A percentile compares a stretch with the other conserved stretches of the same genome.
These are phyloP conservation scores for Zizania latifolia DNA, from an alignment of 176 grass and related monocot genomes.

Conservation along the genomic window DNA sequence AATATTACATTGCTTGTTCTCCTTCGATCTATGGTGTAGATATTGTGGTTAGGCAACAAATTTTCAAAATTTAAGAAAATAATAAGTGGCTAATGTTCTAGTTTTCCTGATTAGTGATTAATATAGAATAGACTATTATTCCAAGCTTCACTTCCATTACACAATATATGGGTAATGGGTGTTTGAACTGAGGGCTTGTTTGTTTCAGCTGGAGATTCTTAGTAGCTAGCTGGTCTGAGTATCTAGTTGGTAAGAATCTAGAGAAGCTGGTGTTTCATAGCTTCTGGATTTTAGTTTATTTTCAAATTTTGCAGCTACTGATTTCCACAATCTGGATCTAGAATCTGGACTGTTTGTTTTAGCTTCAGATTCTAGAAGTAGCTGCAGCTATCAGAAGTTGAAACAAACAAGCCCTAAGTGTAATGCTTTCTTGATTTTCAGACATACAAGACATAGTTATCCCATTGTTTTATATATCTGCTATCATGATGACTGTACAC, in stretches of 20 bases:
- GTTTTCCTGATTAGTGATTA: not conserved
- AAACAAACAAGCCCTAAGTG: too few relatives aligned
- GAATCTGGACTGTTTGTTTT: too few relatives aligned
- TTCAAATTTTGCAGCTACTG: too few relatives aligned
- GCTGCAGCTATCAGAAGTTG: too few relatives aligned
- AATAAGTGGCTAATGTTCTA: not conserved
- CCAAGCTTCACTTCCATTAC: not conserved
- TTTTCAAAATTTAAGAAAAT: not conserved
- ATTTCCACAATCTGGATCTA: too few relatives aligned
- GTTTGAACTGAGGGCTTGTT: too few relatives aligned
- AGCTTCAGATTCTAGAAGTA: too few relatives aligned
- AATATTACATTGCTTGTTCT: conserved; percentile 25
- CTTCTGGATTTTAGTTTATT: too few relatives aligned
- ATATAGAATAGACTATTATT: not conserved
- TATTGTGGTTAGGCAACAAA: not conserved
- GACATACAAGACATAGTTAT: not conserved
- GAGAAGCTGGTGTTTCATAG: too few relatives aligned
- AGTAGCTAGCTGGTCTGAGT: too few relatives aligned
- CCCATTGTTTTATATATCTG: not conserved
- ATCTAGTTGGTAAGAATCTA: too few relatives aligned
- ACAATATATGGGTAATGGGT: not conserved
- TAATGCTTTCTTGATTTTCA: not conserved
- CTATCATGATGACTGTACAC: not conserved
- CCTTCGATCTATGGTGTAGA: not conserved
- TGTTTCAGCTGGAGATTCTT: too few relatives aligned